A percentile compares a stretch with the other conserved stretches of the same genome.
Conservation (phyloP, 2,329 filamentous ascomycete genomes). For the Microsporum ferrugineum region DNA sequence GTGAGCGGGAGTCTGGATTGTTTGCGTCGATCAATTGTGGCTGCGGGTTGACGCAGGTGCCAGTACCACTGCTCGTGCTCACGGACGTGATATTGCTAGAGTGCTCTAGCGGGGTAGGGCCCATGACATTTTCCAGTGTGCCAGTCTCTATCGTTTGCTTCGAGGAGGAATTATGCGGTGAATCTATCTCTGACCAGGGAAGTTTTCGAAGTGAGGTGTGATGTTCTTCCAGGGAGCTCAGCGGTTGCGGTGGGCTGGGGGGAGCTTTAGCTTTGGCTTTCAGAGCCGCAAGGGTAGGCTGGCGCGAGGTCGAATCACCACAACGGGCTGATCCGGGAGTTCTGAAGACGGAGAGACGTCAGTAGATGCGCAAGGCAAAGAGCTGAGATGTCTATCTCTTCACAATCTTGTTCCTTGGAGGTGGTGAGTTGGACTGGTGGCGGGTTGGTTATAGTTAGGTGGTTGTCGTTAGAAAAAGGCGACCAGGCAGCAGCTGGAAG, state of each 20-base stretch:
- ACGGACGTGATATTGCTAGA: slow-evolving; percentile 26
- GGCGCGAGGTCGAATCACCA: background rate
- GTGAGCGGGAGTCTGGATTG: background rate
- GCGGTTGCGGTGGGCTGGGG: background rate
- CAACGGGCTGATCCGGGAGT: background rate
- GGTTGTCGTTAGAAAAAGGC: background rate
- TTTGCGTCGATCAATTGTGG: background rate
- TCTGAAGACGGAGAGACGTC: background rate
- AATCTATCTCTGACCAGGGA: slow-evolving; percentile 2
- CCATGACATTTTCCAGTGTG: slow-evolving; percentile 33
- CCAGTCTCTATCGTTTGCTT: slow-evolving; percentile 1
- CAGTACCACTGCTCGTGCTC: background rate
- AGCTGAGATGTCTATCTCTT: background rate
- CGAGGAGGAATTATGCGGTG: background rate
- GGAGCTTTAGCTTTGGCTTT: background rate
- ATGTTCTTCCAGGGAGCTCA: background rate
- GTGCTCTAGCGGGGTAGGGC: slow-evolving; percentile 36
- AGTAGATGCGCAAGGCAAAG: background rate
- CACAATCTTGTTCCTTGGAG: background rate
- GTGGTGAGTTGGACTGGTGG: background rate
- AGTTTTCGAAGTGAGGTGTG: background rate
- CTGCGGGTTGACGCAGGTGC: slow-evolving; percentile 1
- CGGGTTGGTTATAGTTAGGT: background rate
- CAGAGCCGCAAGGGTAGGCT: background rate
- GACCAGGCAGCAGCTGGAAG: background rate